These are phyloP conservation scores for Phytophthora lateralis DNA, from an alignment of 352 stramenopile species.

Conservation along the genomic window DNA sequence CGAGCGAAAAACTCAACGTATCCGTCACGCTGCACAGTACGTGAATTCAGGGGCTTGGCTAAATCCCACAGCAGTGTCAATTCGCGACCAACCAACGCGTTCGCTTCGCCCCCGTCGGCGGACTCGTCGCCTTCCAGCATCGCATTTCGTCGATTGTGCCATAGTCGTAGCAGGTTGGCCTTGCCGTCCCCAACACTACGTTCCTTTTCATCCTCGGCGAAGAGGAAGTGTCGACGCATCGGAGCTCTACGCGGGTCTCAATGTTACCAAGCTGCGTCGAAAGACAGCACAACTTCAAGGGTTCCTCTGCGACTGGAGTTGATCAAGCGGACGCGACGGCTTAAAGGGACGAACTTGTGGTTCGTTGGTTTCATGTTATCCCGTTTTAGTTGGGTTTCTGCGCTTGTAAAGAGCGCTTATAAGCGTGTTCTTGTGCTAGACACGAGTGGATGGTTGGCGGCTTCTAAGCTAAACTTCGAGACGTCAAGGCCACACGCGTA, in stretches of 20 bases:
- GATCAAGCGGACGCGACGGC: conserved; percentile 23
- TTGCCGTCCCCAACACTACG: conserved; percentile 63
- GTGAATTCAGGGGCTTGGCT: conserved; percentile 43
- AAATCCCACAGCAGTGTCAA: conserved; percentile 67
- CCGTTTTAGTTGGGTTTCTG: conserved; percentile 8
- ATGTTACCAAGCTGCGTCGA: background rate
- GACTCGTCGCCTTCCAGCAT: conserved; percentile 39
- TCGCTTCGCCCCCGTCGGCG: conserved; percentile 15
- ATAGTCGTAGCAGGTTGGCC: conserved; percentile 55
- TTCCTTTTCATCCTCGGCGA: conserved; percentile 60
- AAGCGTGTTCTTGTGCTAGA: conserved; percentile 16
- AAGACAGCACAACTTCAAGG: background rate
- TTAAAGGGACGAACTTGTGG: conserved; percentile 8
- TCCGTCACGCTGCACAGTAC: conserved; percentile 26
- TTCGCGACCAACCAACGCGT: conserved; percentile 35
- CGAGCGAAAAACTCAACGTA: conserved; percentile 72
- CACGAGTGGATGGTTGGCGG: background rate
- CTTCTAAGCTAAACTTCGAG: conserved; percentile 27
- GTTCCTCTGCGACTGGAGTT: conserved; percentile 2
- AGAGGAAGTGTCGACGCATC: conserved; percentile 74
- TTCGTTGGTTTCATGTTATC: conserved; percentile 23
- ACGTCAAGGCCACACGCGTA: conserved; percentile 57
- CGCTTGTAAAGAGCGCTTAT: conserved; percentile 17
- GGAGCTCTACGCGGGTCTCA: conserved; percentile 3
- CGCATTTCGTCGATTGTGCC: conserved; percentile 50